Evolutionary conservation across 2,329 filamentous ascomycete species (phyloP), one percentile per base, ranked within the genome.

Genomic region (Hypoxylon sp.): DNA sequence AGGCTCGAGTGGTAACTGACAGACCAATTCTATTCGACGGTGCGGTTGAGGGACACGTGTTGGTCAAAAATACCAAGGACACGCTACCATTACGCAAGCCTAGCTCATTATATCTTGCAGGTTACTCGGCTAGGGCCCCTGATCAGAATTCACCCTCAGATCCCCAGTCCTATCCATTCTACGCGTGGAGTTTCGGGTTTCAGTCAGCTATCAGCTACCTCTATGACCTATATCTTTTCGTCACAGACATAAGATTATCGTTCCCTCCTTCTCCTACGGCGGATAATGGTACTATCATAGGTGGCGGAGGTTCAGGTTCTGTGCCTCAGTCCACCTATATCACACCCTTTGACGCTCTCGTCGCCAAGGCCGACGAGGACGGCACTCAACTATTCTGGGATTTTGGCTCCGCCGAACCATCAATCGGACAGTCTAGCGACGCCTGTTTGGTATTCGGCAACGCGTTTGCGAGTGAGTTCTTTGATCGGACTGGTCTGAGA

Each of bases 381-480:
- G 71, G 68, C 32, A 77, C 76, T 0, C 65, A 66, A 1, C 59
- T 80, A 0, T 71, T 70, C 55, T 78, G 72, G 67, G 77, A 80
- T 60, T 73, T 77, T 47, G 61, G 64, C 3, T 70, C 68, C 0
- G 60, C 55, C 1, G 61, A 69, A 5, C 73, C 76, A 0, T 32
- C 64, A 1, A 71, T 77, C 3, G 65, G 73, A 31, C 58, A 63
- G 11, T 67, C 25, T 4, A 66, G 73, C 5, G 74, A 88, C 63
- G 71, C 88, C 11, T 89, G 86, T 41, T 63, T 80, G 2, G 76
- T 79, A 0, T 74, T 80, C 55, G 73, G 79, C 59, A 38, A 38
- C 63, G 73, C 67, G 26, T 83, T 86, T 68, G 78, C 82, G 2
- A 82, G 84, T 0, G 87, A 90, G 67, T 86, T 85, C 1, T 83